Evolutionary conservation across 257 asterid species (phyloP).

Genomic region (Forsythia suspensa): DNA sequence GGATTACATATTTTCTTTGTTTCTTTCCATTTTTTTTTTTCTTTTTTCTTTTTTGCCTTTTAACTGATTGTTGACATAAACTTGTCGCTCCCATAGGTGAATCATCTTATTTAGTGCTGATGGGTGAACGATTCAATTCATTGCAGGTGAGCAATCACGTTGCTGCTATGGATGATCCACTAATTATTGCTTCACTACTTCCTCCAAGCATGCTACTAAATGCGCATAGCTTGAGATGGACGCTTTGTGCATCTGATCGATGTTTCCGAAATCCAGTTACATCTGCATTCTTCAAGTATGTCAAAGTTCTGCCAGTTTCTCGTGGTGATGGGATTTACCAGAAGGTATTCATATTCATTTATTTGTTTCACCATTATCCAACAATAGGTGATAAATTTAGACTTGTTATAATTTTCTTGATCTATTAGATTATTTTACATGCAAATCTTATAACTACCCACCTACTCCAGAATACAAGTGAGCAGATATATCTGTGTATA

Average conservation of each 20-base stretch:
- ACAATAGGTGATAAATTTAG: constrained; percentile 5
- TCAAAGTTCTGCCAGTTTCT: constrained; percentile 83
- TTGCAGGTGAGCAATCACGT: constrained; percentile 91
- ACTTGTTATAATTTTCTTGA: neutral
- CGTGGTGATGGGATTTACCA: constrained; percentile 93
- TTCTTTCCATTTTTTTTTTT: neutral
- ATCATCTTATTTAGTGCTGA: constrained; percentile 14
- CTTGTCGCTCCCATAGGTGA: neutral
- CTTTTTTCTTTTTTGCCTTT: neutral
- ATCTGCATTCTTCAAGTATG: constrained; percentile 81
- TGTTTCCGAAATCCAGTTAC: constrained; percentile 77
- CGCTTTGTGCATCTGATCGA: constrained; percentile 94
- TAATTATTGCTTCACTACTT: constrained; percentile 76
- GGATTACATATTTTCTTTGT: constrained; percentile 2
- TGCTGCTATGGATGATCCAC: constrained; percentile 89
- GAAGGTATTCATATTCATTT: constrained; percentile 47
- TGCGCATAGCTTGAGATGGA: constrained; percentile 80
- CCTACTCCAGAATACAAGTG: neutral
- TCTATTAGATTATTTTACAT: neutral
- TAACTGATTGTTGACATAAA: neutral
- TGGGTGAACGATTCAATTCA: neutral
- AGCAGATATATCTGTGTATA: too few species aligned
- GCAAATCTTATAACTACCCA: neutral
- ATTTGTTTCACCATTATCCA: neutral
- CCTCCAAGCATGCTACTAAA: constrained; percentile 71